Evolutionary conservation across 1,284 basidiomycete genomes (phyloP).

Genomic region (Singerocomus rubriflavus): DNA sequence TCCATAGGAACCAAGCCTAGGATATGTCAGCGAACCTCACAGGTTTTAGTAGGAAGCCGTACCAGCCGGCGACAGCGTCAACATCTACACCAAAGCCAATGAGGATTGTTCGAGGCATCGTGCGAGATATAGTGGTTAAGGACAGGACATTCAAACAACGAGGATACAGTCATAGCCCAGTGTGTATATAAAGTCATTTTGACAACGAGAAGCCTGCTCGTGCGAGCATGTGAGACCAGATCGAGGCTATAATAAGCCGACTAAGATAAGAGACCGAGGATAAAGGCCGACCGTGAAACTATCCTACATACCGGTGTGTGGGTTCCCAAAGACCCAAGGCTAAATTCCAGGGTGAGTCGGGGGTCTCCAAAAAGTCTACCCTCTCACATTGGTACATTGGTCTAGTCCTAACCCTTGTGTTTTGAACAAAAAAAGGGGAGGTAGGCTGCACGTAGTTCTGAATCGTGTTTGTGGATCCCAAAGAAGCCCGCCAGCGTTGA

Average conservation of each 20-base stretch:
- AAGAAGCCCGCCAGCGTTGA: constrained; percentile 11
- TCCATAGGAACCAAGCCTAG: constrained; percentile 67
- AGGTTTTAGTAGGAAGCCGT: constrained; percentile 7
- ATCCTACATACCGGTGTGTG: too few relatives aligned
- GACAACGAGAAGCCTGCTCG: background rate
- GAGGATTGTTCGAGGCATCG: constrained; percentile 47
- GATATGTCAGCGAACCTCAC: background rate
- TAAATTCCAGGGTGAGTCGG: background rate
- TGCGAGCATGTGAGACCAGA: background rate
- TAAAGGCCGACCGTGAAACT: too few relatives aligned
- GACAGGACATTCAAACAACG: background rate
- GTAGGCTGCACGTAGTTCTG: constrained; percentile 17
- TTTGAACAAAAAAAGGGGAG: constrained; percentile 5
- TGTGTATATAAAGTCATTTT: constrained; percentile 8
- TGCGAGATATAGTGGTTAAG: background rate
- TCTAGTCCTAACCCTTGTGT: background rate
- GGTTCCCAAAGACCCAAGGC: background rate
- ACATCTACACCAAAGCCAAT: constrained; percentile 60
- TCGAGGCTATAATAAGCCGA: background rate
- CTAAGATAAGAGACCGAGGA: background rate
- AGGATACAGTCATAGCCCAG: background rate
- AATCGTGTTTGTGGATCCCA: constrained; percentile 17
- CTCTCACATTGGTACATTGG: constrained; percentile 7
- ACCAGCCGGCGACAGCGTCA: constrained; percentile 66
- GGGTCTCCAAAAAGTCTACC: constrained; percentile 21